These are phyloP conservation scores for Pholiota molesta DNA, from an alignment of 768 basidiomycete genomes.

Conservation along the genomic window DNA sequence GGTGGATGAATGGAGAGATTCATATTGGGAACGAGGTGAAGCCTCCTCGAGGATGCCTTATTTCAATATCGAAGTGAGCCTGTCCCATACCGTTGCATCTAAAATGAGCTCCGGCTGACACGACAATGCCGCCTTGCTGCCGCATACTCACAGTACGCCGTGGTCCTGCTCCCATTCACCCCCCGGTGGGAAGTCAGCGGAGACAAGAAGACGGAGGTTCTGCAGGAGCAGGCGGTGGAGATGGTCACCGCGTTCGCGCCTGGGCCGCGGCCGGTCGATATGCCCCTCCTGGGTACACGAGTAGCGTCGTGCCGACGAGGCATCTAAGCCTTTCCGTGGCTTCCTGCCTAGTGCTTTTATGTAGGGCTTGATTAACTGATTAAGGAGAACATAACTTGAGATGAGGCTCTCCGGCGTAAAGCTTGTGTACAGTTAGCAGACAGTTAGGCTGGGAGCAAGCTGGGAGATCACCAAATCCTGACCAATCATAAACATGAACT, in stretches of 20 bases:
- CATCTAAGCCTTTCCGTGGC: neutral
- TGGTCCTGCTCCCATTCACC: neutral
- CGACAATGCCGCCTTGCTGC: too few relatives aligned
- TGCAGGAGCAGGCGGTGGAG: neutral
- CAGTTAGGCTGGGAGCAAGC: too few relatives aligned
- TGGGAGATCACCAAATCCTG: too few relatives aligned
- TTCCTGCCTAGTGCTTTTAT: neutral
- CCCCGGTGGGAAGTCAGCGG: neutral
- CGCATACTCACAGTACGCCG: neutral
- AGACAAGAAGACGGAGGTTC: neutral
- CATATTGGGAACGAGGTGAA: neutral
- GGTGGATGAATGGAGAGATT: neutral
- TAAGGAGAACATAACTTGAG: too few relatives aligned
- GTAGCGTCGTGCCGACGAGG: neutral
- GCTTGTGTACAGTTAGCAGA: too few relatives aligned
- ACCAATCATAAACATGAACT: too few relatives aligned
- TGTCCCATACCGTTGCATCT: neutral
- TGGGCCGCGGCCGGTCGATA: neutral
- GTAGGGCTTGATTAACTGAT: neutral
- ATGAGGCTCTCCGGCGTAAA: too few relatives aligned
- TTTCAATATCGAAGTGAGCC: neutral
- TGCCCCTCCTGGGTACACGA: neutral
- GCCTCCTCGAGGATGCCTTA: neutral
- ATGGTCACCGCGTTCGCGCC: neutral
- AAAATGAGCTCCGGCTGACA: neutral